These are phyloP conservation scores for Suhomyces emberorum DNA, from an alignment of 805 yeast genomes.

Conservation along the genomic window DNA sequence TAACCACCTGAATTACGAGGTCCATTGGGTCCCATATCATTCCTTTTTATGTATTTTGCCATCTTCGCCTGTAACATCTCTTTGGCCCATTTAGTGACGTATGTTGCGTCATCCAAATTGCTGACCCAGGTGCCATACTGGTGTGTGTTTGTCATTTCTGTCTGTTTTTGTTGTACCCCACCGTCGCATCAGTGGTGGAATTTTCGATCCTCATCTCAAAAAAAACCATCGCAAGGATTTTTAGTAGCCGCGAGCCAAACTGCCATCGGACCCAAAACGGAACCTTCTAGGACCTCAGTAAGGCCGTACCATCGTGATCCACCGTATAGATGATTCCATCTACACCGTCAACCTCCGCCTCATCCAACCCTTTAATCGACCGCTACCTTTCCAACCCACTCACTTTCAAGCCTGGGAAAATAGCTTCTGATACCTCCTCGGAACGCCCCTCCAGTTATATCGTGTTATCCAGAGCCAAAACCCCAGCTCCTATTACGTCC, in stretches of 20 bases:
- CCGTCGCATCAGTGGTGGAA: no score
- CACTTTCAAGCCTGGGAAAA: conserved; percentile 58
- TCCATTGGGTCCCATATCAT: no score
- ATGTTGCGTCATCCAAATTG: no score
- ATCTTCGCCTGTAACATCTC: no score
- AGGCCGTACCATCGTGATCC: no score
- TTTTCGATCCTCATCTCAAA: background rate
- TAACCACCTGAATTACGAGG: no score
- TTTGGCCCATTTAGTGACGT: no score
- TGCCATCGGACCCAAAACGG: background rate
- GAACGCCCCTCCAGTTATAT: conserved; percentile 50
- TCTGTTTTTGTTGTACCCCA: no score
- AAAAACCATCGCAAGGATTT: background rate
- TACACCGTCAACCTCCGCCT: conserved; percentile 1
- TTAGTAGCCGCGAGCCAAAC: background rate
- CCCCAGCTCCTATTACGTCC: background rate
- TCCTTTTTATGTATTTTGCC: no score
- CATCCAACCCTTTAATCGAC: conserved; percentile 54
- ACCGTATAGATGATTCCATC: background rate
- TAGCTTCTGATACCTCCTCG: conserved; percentile 44
- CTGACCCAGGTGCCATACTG: no score
- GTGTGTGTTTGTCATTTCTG: no score
- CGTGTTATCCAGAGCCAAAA: conserved; percentile 23
- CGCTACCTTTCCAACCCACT: conserved; percentile 60
- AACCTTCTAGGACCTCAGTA: no score